Conservation (phyloP, 1,139 yeast species). For the Scheffersomyces lignicola region DNA sequence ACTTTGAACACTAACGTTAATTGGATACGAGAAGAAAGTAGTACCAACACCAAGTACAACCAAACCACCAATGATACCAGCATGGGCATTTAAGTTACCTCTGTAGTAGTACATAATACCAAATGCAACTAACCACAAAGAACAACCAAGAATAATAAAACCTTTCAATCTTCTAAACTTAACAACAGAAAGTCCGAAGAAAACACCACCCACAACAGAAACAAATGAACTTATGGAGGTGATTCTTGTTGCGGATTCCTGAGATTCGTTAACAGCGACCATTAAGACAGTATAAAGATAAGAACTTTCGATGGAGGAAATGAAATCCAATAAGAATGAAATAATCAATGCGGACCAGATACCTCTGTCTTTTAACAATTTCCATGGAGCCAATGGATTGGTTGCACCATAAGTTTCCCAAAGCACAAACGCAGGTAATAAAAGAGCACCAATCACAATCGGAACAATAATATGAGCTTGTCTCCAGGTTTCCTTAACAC, state of each 20-base stretch:
- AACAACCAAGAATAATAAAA: conserved; percentile 34
- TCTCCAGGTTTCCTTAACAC: conserved; percentile 28
- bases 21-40: conserved; percentile 36
- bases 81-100: conserved; percentile 25
- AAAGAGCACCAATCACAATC: conserved; percentile 35
- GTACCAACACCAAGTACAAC: conserved; percentile 38
- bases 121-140: conserved; percentile 36
- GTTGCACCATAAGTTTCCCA: conserved; percentile 34
- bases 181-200: conserved; percentile 34
- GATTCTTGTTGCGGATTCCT: conserved; percentile 37
- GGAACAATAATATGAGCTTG: conserved; percentile 35
- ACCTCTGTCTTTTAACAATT: conserved; percentile 36
- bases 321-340: conserved; percentile 30
- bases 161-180: conserved; percentile 29
- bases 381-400: conserved; percentile 33
- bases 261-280: conserved; percentile 33
- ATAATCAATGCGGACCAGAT: conserved; percentile 33
- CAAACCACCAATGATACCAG: conserved; percentile 37
- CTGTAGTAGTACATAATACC: conserved; percentile 37
- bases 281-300: conserved; percentile 36
- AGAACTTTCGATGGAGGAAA: conserved; percentile 29
- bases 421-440: conserved; percentile 29
- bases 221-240: conserved; percentile 33
- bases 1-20: conserved; percentile 33
- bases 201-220: conserved; percentile 30